Conservation (phyloP, 2,329 filamentous ascomycete genomes). For the Fusarium albidum region DNA sequence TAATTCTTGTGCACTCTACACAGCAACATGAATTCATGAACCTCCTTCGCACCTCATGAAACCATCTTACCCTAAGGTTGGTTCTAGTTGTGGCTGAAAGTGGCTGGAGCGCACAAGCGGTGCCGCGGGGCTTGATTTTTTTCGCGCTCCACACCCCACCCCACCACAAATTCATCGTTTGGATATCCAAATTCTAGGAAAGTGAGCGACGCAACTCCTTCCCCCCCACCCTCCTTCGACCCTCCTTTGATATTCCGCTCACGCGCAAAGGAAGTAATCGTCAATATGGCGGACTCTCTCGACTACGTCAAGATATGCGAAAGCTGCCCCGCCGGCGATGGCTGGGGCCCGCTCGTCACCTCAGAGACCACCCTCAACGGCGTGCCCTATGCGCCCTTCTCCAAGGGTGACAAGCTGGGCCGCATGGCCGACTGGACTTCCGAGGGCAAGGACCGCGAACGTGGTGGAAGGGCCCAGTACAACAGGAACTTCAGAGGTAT, state of each 20-base stretch:
- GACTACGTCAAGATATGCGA: slow-evolving; percentile 71
- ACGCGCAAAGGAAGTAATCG: slow-evolving; percentile 26
- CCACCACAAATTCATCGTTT: slow-evolving; percentile 53
- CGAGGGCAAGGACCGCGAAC: slow-evolving; percentile 85
- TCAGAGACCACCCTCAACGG: slow-evolving; percentile 90
- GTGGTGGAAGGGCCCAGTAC: slow-evolving; percentile 85
- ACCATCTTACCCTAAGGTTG: slow-evolving; percentile 15
- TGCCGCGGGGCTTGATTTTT: slow-evolving; percentile 44
- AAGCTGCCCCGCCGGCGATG: slow-evolving; percentile 76
- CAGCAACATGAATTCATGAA: too few relatives aligned
- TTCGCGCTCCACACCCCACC: slow-evolving; percentile 46
- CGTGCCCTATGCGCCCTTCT: slow-evolving; percentile 97
- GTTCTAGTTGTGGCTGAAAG: slow-evolving; percentile 28
- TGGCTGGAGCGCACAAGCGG: slow-evolving; percentile 37
- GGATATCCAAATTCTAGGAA: slow-evolving; percentile 46
- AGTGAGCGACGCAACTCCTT: slow-evolving; percentile 34
- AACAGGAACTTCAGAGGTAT: slow-evolving; percentile 92
- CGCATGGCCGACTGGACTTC: slow-evolving; percentile 99
- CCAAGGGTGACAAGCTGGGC: slow-evolving; percentile 97
- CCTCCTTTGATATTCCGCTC: slow-evolving; percentile 12
- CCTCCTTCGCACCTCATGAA: background rate
- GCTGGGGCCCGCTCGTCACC: slow-evolving; percentile 88
- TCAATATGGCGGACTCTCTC: slow-evolving; percentile 63
- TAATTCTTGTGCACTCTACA: too few relatives aligned
- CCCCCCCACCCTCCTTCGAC: slow-evolving; percentile 25